Conservation (phyloP, 1,284 basidiomycete genomes). For the Sporisorium graminicola region DNA sequence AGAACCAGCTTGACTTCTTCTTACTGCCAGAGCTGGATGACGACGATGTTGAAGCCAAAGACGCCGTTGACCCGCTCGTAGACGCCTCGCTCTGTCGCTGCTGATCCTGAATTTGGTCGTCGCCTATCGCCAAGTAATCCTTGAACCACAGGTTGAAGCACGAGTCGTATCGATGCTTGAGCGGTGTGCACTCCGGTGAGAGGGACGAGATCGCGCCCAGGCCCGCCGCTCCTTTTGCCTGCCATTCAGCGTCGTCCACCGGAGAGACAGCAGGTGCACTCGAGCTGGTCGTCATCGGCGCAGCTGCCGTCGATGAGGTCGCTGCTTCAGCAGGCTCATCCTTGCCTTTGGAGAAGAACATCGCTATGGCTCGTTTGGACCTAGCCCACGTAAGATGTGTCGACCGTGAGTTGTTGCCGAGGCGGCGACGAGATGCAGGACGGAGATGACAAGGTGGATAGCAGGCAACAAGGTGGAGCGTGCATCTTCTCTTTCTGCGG, state of each 20-base stretch:
- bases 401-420: background rate
- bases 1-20: conserved; percentile 44
- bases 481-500: background rate
- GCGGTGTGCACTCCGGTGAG: conserved; percentile 83
- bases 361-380: background rate
- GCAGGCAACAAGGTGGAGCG: background rate
- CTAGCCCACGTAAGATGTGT: background rate
- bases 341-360: conserved; percentile 33
- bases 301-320: conserved; percentile 11
- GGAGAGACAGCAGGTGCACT: background rate
- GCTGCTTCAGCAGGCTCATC: conserved; percentile 12
- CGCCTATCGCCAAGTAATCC: conserved; percentile 77
- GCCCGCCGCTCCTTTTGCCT: conserved; percentile 37
- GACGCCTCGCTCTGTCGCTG: conserved; percentile 71
- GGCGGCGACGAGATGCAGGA: background rate
- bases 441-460: background rate
- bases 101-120: conserved; percentile 62
- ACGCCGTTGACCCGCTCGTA: conserved; percentile 6
- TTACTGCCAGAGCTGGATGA: conserved; percentile 8
- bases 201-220: conserved; percentile 71
- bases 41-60: conserved; percentile 1
- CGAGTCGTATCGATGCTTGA: conserved; percentile 88
- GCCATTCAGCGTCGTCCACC: conserved; percentile 19
- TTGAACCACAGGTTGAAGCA: conserved; percentile 98
- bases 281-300: conserved; percentile 10